Conservation (phyloP, 2,329 filamentous ascomycete genomes). For the Mollisia scopiformis region DNA sequence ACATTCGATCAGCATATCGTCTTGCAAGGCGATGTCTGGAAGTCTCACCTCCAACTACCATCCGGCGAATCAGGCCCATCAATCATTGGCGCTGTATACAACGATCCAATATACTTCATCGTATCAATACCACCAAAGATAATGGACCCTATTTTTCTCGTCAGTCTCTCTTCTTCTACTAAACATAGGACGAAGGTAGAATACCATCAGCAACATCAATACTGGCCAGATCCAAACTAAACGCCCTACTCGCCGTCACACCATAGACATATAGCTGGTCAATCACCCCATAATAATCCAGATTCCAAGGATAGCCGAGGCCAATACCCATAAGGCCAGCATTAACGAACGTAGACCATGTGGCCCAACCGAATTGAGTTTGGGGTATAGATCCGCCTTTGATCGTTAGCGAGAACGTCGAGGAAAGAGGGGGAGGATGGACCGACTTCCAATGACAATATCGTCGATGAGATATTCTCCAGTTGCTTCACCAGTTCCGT, state of each 20-base stretch:
- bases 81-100: constrained; percentile 20
- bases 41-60: neutral
- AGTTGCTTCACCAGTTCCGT: constrained; percentile 11
- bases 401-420: neutral
- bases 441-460: constrained; percentile 9
- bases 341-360: neutral
- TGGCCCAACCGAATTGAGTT: constrained; percentile 2
- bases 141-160: constrained; percentile 12
- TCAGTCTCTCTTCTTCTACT: neutral
- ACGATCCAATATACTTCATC: constrained; percentile 16
- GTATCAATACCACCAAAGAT: constrained; percentile 26
- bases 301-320: neutral
- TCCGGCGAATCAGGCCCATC: constrained; percentile 9
- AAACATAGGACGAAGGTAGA: neutral
- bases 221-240: constrained; percentile 17
- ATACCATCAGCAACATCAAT: constrained; percentile 18
- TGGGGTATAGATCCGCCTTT: neutral
- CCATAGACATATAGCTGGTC: constrained; percentile 17
- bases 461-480: constrained; percentile 15
- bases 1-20: neutral
- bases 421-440: neutral
- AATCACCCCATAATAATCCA: constrained; percentile 14
- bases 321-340: constrained; percentile 15
- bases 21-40: neutral
- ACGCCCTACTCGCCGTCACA: constrained; percentile 17